Evolutionary conservation across 345 rosid species (phyloP), one percentile per base, ranked within the genome.

Genomic region (Ceriops zippeliana): DNA sequence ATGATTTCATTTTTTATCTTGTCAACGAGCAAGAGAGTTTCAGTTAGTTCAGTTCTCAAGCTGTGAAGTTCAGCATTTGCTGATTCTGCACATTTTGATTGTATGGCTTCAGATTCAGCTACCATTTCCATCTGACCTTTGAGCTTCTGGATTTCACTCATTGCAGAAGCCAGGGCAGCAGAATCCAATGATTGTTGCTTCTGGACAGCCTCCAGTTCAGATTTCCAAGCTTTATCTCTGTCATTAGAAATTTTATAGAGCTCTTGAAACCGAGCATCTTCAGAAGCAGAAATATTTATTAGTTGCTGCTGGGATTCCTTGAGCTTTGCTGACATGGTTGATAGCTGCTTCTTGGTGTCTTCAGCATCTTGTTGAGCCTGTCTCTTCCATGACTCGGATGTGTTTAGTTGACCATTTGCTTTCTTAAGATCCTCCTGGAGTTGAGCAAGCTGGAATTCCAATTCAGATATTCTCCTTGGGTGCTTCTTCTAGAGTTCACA

Each of bases 121-220:
- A 71, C 82, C 74, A 73, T 82, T 64, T 84, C 88, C 57, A 95
- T 74, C 83, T 91, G 99, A 21, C 71, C 78, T 80, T 87, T 95
- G 71, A 95, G 90, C 87, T 85, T 90, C 79, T 90, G 96, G 34
- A 89, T 88, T 77, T 95, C 99, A 74, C 85, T 95, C 86, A 89
- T 82, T 35, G 96, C 84, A 24, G 99, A 88, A 69, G 84, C 81
- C 62, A 91, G 67, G 67, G 92, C 91, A 34, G 97, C 80, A 2
- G 96, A 86, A 78, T 95, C 97, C 85, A 95, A 80, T 1, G 85
- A 74, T 51, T 92, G 88, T 61, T 90, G 98, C 76, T 86, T 90
- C 79, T 87, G 97, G 71, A 92, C 76, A 32, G 99, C 99, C 81
- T 91, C 98, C 13, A 95, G 90, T 74, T 95, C 99, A 57, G 99